A percentile compares a stretch with the other conserved stretches of the same genome.
phyloP scores from a whole-genome alignment of 257 asterid species.

The Solanum ahanhuiri region DNA sequence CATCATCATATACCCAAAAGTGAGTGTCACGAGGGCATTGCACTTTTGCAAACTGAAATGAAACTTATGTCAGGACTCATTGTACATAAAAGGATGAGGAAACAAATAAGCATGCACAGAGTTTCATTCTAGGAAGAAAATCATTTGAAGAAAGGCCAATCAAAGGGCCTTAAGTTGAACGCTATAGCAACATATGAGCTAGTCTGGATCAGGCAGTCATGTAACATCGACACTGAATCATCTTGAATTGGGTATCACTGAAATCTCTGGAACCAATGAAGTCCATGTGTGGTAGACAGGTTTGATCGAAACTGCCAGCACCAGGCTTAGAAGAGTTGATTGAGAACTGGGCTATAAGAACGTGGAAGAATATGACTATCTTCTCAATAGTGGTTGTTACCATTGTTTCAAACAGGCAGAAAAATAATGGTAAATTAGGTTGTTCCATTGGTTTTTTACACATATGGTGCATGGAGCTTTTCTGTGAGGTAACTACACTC shows the following conservation, averaged over 20 bases:
- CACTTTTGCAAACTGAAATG: constrained; percentile 73
- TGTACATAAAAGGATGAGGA: neutral
- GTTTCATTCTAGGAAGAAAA: neutral
- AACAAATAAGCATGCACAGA: neutral
- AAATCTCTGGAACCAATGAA: neutral
- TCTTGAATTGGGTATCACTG: neutral
- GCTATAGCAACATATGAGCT: neutral
- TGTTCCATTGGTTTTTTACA: neutral
- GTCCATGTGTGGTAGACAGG: neutral
- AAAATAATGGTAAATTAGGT: neutral
- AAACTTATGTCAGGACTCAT: neutral
- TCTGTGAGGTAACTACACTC: neutral
- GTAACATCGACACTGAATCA: neutral
- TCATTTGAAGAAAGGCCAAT: neutral
- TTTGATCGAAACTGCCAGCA: neutral
- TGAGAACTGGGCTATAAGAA: neutral
- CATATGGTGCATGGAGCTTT: neutral
- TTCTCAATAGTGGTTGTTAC: neutral
- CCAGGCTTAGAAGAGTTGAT: neutral
- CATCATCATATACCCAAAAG: constrained; percentile 98
- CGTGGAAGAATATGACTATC: neutral
- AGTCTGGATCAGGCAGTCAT: neutral
- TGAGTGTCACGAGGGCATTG: constrained; percentile 99
- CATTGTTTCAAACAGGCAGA: neutral
- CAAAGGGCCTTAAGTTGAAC: neutral